These are phyloP conservation scores for Antitrichia curtipendula DNA, from an alignment of 225 moss, liverwort and hornwort species.

Conservation along the genomic window DNA sequence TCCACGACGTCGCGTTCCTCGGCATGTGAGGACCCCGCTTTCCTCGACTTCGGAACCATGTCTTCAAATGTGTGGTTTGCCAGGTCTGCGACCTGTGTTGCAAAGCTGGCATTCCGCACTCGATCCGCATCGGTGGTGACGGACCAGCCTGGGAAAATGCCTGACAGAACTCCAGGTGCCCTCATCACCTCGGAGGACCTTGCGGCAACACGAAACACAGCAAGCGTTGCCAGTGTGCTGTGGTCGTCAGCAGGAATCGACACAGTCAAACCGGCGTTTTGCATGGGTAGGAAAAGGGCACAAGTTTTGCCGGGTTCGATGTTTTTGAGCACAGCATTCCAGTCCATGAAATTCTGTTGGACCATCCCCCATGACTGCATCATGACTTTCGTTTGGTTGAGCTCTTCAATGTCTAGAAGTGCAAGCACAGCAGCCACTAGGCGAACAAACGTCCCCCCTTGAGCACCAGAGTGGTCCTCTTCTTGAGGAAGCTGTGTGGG, in stretches of 20 bases:
- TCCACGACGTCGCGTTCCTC: neutral
- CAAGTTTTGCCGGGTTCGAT: neutral
- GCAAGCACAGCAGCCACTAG: neutral
- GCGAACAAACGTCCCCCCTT: neutral
- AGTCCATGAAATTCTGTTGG: neutral
- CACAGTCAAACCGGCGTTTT: constrained; percentile 5
- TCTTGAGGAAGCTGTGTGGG: neutral
- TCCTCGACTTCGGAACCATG: neutral
- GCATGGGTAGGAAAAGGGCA: neutral
- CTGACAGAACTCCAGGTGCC: neutral
- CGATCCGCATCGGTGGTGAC: neutral
- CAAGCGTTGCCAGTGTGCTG: neutral
- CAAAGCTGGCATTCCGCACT: neutral
- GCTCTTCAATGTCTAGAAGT: neutral
- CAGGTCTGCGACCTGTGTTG: neutral
- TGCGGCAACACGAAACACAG: constrained; percentile 4
- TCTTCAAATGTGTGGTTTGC: neutral
- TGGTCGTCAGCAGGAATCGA: neutral
- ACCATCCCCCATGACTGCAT: neutral
- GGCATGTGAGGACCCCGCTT: neutral
- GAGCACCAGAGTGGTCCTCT: neutral
- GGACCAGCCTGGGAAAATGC: constrained; percentile 3
- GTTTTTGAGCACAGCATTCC: neutral
- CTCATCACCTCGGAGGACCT: neutral
- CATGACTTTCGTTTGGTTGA: neutral